A percentile compares a stretch with the other conserved stretches of the same genome.
These are phyloP conservation scores for Aspergillus sp. DNA, from an alignment of 2,329 filamentous ascomycete genomes.

Conservation along the genomic window DNA sequence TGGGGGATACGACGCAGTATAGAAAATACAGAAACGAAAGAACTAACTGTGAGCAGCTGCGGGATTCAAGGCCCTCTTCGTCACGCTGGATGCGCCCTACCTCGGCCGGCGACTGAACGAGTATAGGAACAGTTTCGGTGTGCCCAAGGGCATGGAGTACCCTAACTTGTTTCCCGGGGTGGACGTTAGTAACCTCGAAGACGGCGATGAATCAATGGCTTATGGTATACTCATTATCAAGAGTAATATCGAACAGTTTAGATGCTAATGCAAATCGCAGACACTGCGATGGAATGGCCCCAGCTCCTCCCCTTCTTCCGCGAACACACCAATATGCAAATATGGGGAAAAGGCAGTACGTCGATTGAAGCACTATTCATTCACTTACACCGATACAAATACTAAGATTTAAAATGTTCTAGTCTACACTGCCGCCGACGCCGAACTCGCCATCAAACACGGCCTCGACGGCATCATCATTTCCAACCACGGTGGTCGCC, in stretches of 20 bases:
- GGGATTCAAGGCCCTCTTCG: constrained; percentile 14
- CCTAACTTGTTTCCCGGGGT: constrained; percentile 19
- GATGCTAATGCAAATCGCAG: neutral
- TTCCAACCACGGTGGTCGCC: constrained; percentile 10
- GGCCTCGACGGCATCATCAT: constrained; percentile 10
- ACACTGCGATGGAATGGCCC: neutral
- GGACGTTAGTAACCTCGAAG: constrained; percentile 12
- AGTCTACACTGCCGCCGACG: constrained; percentile 6
- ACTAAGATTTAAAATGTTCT: neutral
- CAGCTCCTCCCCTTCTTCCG: constrained; percentile 5
- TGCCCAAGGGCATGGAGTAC: constrained; percentile 18
- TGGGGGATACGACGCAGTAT: too few species aligned
- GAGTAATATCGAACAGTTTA: neutral
- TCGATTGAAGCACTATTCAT: neutral
- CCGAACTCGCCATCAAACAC: neutral
- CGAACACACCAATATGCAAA: constrained; percentile 19
- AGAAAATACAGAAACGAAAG: too few species aligned
- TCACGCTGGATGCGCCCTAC: constrained; percentile 5
- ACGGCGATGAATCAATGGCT: neutral
- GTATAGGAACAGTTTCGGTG: constrained; percentile 6
- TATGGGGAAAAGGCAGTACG: constrained; percentile 26
- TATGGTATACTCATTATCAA: neutral
- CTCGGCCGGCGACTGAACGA: constrained; percentile 12
- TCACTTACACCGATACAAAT: neutral
- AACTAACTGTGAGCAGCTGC: neutral